phyloP scores from a whole-genome alignment of 495 filamentous ascomycete genomes.

The Aspergillus campestris region DNA sequence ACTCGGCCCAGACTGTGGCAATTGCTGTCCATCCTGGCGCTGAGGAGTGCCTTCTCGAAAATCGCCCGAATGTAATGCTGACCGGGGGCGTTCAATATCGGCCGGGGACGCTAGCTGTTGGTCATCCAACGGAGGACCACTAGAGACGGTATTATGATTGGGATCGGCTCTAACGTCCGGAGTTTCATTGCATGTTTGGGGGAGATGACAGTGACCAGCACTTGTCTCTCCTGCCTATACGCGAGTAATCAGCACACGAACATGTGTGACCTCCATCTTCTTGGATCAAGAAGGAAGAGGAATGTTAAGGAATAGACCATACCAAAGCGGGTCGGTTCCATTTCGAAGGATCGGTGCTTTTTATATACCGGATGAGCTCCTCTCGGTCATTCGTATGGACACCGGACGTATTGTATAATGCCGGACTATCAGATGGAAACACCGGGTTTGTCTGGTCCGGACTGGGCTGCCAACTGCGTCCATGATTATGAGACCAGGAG shows the following conservation, averaged over 20 bases:
- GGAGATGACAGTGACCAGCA: conserved; percentile 7
- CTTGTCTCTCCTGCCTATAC: conserved; percentile 8
- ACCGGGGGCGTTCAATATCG: conserved; percentile 74
- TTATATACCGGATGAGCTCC: conserved; percentile 78
- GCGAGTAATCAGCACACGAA: conserved; percentile 1
- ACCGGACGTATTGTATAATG: conserved; percentile 8
- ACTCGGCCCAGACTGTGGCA: conserved; percentile 13
- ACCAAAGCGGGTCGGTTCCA: conserved; percentile 65
- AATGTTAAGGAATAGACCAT: conserved; percentile 21
- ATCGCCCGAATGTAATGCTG: conserved; percentile 82
- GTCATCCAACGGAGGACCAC: not conserved
- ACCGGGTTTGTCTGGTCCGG: not conserved
- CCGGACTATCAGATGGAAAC: conserved; percentile 1
- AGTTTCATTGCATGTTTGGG: conserved; percentile 2
- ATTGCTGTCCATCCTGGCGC: conserved; percentile 16
- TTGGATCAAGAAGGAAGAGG: not conserved
- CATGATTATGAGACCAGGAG: conserved; percentile 9
- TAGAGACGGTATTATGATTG: conserved; percentile 1
- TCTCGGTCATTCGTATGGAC: conserved; percentile 47
- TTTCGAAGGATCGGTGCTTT: conserved; percentile 66
- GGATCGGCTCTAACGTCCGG: conserved; percentile 4
- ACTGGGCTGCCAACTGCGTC: too few relatives aligned
- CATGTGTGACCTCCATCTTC: too few relatives aligned
- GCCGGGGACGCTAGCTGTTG: conserved; percentile 29
- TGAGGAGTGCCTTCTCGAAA: conserved; percentile 56